Evolutionary conservation across 768 basidiomycete species (phyloP).

Genomic region (Sporobolomyces phaffii): DNA sequence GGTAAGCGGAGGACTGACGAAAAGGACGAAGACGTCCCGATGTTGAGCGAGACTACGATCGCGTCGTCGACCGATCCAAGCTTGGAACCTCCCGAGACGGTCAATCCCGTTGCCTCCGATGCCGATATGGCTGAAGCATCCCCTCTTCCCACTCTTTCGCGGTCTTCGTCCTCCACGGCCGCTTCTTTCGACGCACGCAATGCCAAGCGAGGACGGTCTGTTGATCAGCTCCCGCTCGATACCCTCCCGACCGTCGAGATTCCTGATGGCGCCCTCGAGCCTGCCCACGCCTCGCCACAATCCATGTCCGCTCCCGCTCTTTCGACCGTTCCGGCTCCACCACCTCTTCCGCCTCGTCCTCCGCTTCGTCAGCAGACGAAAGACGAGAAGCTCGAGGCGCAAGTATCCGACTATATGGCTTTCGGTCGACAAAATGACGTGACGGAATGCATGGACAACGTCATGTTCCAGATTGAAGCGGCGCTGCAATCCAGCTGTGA

Average conservation of each 20-base stretch:
- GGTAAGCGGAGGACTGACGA: conserved; percentile 37
- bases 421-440: conserved; percentile 86
- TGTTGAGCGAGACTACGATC: not conserved
- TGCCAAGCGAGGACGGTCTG: conserved; percentile 1
- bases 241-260: not conserved
- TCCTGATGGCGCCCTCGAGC: not conserved
- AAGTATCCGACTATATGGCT: conserved; percentile 33
- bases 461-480: conserved; percentile 96
- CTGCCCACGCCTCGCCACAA: not conserved
- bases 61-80: too few species aligned
- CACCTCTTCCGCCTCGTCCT: not conserved
- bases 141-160: not conserved
- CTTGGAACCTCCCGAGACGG: not conserved
- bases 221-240: not conserved
- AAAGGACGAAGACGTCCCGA: conserved; percentile 5
- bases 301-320: not conserved
- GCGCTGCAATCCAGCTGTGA: conserved; percentile 58
- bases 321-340: not conserved
- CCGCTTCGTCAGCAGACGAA: not conserved
- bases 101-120: not conserved
- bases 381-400: conserved; percentile 21
- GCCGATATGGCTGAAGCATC: conserved; percentile 5
- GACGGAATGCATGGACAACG: conserved; percentile 98
- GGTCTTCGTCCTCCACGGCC: not conserved
- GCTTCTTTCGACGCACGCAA: not conserved